phyloP scores from a whole-genome alignment of 768 basidiomycete species.

The Tricholoma flavovirens region DNA sequence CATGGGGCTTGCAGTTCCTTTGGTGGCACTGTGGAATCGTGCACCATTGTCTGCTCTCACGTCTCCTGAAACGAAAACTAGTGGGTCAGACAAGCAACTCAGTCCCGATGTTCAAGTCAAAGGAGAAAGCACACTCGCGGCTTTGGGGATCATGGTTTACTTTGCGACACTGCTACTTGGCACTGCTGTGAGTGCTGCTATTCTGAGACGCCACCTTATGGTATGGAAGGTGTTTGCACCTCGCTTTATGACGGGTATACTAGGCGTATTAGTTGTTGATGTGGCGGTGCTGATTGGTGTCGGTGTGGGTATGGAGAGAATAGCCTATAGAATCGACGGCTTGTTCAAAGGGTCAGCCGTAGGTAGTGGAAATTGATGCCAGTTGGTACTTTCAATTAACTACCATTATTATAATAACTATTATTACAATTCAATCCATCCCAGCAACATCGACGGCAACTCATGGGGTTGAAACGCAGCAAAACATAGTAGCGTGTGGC shows the following conservation, averaged over 20 bases:
- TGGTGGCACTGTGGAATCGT: constrained; percentile 81
- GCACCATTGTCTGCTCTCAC: constrained; percentile 41
- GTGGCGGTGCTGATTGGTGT: constrained; percentile 58
- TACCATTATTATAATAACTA: too few relatives aligned
- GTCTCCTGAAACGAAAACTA: constrained; percentile 1
- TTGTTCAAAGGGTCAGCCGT: constrained; percentile 16
- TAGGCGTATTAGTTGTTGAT: constrained; percentile 67
- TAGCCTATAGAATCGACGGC: constrained; percentile 23
- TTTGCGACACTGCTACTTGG: constrained; percentile 61
- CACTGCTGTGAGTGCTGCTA: constrained; percentile 66
- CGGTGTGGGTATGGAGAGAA: constrained; percentile 47
- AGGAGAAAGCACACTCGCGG: constrained; percentile 43
- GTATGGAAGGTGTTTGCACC: constrained; percentile 99
- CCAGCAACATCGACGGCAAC: too few relatives aligned
- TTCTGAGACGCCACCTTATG: constrained; percentile 84
- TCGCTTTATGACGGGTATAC: constrained; percentile 77
- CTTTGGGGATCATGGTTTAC: constrained; percentile 65
- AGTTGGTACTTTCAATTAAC: background rate
- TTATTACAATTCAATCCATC: too few relatives aligned
- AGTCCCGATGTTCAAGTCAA: constrained; percentile 28
- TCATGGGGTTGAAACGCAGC: too few relatives aligned
- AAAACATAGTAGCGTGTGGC: too few relatives aligned
- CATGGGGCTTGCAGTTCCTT: constrained; percentile 56
- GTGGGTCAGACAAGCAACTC: constrained; percentile 1
- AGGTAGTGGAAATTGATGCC: background rate